Conservation (phyloP, 257 asterid genomes). For the Fraxinus pennsylvanica region DNA sequence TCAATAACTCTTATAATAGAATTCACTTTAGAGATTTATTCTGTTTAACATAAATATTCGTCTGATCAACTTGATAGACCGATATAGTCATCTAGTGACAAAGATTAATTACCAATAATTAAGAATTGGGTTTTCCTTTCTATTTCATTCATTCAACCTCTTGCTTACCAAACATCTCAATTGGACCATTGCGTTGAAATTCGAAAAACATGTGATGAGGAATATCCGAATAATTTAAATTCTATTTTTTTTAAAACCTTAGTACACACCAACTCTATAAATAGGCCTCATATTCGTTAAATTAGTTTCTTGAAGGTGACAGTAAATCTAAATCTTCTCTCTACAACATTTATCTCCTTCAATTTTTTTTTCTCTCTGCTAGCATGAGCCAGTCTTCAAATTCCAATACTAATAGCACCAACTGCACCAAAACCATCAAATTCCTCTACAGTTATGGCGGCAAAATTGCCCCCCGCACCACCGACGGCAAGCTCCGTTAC, state of each 20-base stretch:
- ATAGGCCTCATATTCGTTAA: constrained; percentile 1
- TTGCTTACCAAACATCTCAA: constrained; percentile 12
- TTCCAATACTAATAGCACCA: constrained; percentile 20
- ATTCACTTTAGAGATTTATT: too few species aligned
- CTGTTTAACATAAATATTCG: too few species aligned
- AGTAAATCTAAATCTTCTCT: constrained; percentile 12
- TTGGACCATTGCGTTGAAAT: not conserved
- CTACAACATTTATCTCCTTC: not conserved
- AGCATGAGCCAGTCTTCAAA: constrained; percentile 41
- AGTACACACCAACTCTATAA: constrained; percentile 32
- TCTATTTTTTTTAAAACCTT: not conserved
- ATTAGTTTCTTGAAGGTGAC: constrained; percentile 41
- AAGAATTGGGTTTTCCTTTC: too few species aligned
- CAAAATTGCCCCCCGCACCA: constrained; percentile 58
- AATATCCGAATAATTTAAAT: constrained; percentile 38
- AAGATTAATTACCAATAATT: too few species aligned
- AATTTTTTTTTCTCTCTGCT: not conserved
- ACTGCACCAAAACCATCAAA: constrained; percentile 39
- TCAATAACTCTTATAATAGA: too few species aligned
- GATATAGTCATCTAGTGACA: too few species aligned
- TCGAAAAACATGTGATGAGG: constrained; percentile 17
- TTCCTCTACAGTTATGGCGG: constrained; percentile 88
- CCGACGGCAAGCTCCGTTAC: constrained; percentile 79
- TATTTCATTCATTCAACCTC: not conserved
- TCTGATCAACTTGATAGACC: too few species aligned